Percentiles rank a stretch among this genome's conserved stretches.
Conservation (phyloP, 495 filamentous ascomycete species). For the Aspergillus carlsbadensis region DNA sequence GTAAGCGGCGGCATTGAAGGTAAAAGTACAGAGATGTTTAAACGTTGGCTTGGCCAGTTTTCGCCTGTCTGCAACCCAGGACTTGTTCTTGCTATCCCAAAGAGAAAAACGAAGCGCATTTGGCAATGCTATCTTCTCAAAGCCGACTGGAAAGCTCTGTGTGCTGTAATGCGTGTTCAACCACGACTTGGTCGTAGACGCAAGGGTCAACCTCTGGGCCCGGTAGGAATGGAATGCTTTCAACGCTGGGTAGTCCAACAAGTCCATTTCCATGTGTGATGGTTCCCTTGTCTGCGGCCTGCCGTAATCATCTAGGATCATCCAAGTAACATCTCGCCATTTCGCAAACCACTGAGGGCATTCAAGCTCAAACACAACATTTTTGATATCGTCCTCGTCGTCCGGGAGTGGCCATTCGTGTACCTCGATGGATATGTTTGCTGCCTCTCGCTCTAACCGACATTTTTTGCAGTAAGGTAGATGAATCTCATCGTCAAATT, state of each 20-base stretch:
- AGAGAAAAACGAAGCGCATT: conserved; percentile 19
- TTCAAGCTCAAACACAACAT: conserved; percentile 56
- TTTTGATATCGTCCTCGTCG: conserved; percentile 29
- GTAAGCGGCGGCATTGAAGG: conserved; percentile 7
- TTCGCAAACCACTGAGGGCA: conserved; percentile 40
- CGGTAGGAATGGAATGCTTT: neutral
- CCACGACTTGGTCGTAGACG: conserved; percentile 43
- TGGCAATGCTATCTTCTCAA: conserved; percentile 13
- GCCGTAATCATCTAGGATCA: conserved; percentile 31
- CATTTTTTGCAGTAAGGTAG: conserved; percentile 33
- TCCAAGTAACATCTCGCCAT: conserved; percentile 54
- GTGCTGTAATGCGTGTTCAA: conserved; percentile 28
- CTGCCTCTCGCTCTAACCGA: conserved; percentile 19
- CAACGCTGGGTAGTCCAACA: conserved; percentile 12
- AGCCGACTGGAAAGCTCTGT: conserved; percentile 25
- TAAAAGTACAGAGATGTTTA: conserved; percentile 17
- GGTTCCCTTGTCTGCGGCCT: conserved; percentile 25
- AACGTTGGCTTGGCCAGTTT: conserved; percentile 1
- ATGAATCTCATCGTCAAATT: neutral
- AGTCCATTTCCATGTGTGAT: conserved; percentile 6
- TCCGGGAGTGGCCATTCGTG: conserved; percentile 63
- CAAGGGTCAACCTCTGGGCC: conserved; percentile 22
- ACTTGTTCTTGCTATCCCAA: conserved; percentile 15
- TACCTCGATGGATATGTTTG: conserved; percentile 42
- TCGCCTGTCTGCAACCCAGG: conserved; percentile 14